Base-by-base conservation (phyloP, 2,329 filamentous ascomycete species). In the Escovopsis sp. region DNA sequence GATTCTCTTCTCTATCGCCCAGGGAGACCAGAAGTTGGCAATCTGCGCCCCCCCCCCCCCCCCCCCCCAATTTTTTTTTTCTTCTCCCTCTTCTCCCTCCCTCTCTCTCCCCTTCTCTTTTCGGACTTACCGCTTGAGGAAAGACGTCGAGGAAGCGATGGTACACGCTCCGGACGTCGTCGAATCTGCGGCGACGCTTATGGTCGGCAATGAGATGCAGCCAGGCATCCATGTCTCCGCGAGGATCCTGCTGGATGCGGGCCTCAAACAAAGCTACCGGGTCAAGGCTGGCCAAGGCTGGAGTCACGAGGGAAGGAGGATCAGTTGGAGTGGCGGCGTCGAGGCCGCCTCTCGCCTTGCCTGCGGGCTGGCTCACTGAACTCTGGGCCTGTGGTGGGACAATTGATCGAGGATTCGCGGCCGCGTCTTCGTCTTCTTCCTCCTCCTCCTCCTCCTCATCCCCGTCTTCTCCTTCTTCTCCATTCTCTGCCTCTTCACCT, bases 211-310 rank as follows among this genome's bases (percentile, higher is more conserved):
- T 89, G 57, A 98, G 71, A 50, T 76, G 75, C 54, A 93, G 67
- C 91, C 91, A 98, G 30, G 89, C 86, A 59, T 91, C 84, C 62
- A 91, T 77, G 53, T 95, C 88, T 55, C 89, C 91, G 54, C 86
- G 83, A 12, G 89, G 85, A 57, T 98, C 91, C 56, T 95, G 85
- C 58, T 82, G 81, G 59, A 96, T 82, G 56, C 89, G 80, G 59
- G 91, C 85, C 67, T 98, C 89, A 55, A 96, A 71, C 45, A 88
- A 75, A 45, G 82, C 79, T 53, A 89, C 72, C 49, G 75, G 75
- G 63, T 94, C 83, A 63, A 71, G 63, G 46, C 65, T 63, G 49
- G 67, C 60, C 52, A 69, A 60, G 19, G 53, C 47, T 47, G 59
- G 53, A 47, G 59, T 57, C 43, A 58, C 56, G 51, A 55, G 53